Percentiles rank a stretch among this genome's conserved stretches.
These are phyloP conservation scores for Daedaleopsis sinensis DNA, from an alignment of 768 basidiomycete genomes.

Conservation along the genomic window DNA sequence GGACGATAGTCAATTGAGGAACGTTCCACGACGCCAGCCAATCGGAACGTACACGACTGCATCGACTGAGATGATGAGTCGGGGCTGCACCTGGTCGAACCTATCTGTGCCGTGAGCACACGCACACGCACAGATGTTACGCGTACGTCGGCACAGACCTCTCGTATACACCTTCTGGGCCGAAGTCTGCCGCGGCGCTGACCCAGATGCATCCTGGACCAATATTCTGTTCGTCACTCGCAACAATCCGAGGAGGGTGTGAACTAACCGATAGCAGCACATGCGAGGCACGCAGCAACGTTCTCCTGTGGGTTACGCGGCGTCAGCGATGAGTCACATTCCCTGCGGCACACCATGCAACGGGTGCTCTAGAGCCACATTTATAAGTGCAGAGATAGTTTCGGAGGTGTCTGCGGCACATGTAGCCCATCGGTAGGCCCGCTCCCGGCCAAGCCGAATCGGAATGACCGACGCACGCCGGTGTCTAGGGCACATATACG, in stretches of 20 bases:
- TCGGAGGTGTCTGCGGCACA: no score
- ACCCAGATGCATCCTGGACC: constrained; percentile 72
- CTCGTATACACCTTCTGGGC: constrained; percentile 75
- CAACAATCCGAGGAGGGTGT: not conserved
- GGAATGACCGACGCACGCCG: not conserved
- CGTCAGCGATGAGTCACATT: not conserved
- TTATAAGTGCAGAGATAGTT: not conserved
- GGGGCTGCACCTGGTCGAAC: constrained; percentile 79
- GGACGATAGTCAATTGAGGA: not conserved
- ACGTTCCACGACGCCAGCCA: not conserved
- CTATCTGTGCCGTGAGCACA: constrained; percentile 34
- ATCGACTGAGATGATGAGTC: constrained; percentile 73
- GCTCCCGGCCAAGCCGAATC: not conserved
- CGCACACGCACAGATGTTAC: constrained; percentile 7
- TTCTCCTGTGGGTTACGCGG: constrained; percentile 52
- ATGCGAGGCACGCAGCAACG: constrained; percentile 66
- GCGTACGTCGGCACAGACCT: constrained; percentile 44
- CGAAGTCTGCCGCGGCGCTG: constrained; percentile 81
- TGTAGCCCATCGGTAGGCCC: not conserved
- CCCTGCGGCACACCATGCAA: not conserved
- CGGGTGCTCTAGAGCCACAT: not conserved
- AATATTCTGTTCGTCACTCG: not conserved
- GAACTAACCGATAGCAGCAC: constrained; percentile 57
- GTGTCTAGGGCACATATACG: constrained; percentile 30
- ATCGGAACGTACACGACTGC: constrained; percentile 57